Evolutionary conservation across 2,329 filamentous ascomycete species (phyloP), one percentile per base, ranked within the genome.

Genomic region (Ophiosphaerella narmari): DNA sequence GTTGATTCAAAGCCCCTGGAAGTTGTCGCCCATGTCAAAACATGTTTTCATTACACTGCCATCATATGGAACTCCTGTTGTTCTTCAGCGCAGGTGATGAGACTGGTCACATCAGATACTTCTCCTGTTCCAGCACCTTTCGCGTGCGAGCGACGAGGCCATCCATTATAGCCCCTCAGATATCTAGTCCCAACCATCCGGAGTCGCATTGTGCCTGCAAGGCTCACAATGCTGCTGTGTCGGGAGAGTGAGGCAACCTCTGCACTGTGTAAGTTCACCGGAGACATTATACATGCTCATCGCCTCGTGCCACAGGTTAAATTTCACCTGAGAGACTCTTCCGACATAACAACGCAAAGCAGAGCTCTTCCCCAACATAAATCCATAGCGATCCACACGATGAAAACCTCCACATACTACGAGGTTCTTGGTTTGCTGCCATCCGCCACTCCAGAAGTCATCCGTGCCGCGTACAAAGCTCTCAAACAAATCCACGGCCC

Each of bases 391-490:
- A 45, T 50, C 37, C 14, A n/a, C 26, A 57, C 49, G 9, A 50
- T 53, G 52, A 24, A 42, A 23, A 47, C 39, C 6, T 44, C 21
- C 43, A 60, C 52, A 12, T 46, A 63, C 36, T 63, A 59, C 56
- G 33, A 39, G 14, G 50, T 48, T n/a, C 54, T 63, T 13, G 55
- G 51, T 24, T 42, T 65, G 23, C 48, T 46, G n/a, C 50, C 50
- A 6, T 38, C 37, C n/a, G 57, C 59, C 5, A 46, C 55, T 12
- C 39, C 42, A 12, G 38, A 52, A 31, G 52, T 60, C 26, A 59
- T 65, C 36, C 43, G 55, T 21, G 54, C 62, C 18, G 54, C 57
- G 4, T 65, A 60, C 49, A 59, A 63, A 43, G 53, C 57, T 5
- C 55, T 62, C 8, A 51, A 33, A 4, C 48, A 59, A 11, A 43